Evolutionary conservation across 176 grass and related monocot genomes (phyloP).

Genomic region (Puya raimondii): DNA sequence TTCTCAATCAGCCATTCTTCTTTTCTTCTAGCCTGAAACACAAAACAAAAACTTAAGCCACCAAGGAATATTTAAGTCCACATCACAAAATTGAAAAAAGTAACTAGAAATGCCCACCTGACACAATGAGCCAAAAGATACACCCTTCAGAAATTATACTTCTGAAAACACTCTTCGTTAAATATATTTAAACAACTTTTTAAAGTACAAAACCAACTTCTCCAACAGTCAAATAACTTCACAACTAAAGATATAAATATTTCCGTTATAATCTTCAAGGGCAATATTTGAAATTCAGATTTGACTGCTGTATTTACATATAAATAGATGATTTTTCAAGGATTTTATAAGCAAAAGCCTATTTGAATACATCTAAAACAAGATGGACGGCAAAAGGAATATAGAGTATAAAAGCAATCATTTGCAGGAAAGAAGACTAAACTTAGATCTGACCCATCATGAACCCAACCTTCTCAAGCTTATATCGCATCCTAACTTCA

Average conservation of each 20-base stretch:
- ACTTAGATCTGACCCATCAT: neutral
- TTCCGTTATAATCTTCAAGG: no score
- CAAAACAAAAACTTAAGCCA: neutral
- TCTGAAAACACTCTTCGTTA: no score
- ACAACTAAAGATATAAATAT: no score
- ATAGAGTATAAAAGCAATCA: neutral
- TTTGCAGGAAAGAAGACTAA: neutral
- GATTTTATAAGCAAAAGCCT: no score
- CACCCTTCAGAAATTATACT: no score
- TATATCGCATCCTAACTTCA: conserved; percentile 78
- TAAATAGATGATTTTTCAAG: no score
- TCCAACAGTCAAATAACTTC: no score
- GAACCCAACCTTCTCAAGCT: conserved; percentile 34
- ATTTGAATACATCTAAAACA: neutral
- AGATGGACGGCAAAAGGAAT: neutral
- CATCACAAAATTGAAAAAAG: neutral
- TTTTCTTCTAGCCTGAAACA: conserved; percentile 67
- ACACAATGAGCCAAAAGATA: neutral
- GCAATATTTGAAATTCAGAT: no score
- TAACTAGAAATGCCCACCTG: neutral
- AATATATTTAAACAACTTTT: conserved; percentile 2
- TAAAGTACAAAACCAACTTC: no score
- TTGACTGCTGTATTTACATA: no score
- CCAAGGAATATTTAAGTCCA: neutral
- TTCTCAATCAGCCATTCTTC: conserved; percentile 84